A percentile compares a stretch with the other conserved stretches of the same genome.
These are phyloP conservation scores for Chrysanthemum makinoi DNA, from an alignment of 129 eudicot species.

Conservation along the genomic window DNA sequence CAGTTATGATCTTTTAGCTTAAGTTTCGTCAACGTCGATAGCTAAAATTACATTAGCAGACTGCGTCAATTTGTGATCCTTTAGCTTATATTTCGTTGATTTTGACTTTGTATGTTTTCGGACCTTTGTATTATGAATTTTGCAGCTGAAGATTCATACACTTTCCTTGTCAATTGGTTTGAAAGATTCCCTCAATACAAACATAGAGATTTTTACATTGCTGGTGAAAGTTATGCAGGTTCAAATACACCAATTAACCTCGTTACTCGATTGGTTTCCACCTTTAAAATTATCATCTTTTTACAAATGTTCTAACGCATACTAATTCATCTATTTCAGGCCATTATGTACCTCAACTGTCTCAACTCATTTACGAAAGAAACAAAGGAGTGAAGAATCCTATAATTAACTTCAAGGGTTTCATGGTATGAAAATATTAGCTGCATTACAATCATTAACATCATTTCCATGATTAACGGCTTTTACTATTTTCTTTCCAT, in stretches of 20 bases:
- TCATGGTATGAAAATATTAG: conserved; percentile 56
- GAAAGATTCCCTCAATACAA: conserved; percentile 98
- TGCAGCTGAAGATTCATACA: conserved; percentile 90
- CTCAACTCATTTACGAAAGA: conserved; percentile 62
- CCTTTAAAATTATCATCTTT: neutral
- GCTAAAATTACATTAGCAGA: neutral
- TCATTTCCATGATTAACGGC: conserved; percentile 9
- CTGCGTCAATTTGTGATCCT: conserved; percentile 16
- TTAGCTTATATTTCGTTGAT: conserved; percentile 25
- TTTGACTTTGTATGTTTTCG: conserved; percentile 26
- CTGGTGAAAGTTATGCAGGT: conserved; percentile 99
- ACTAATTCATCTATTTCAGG: conserved; percentile 46
- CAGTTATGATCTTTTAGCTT: conserved; percentile 13
- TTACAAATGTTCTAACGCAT: conserved; percentile 14
- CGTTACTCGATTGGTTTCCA: neutral
- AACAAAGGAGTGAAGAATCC: conserved; percentile 86
- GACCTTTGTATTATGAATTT: conserved; percentile 26
- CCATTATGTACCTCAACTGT: conserved; percentile 94
- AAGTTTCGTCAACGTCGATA: too few relatives aligned
- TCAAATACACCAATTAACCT: conserved; percentile 1
- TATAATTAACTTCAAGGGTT: conserved; percentile 90
- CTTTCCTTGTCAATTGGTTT: conserved; percentile 76
- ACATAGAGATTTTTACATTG: conserved; percentile 82
- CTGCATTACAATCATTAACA: conserved; percentile 5
- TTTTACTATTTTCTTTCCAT: conserved; percentile 15